phyloP scores from a whole-genome alignment of 495 filamentous ascomycete genomes.

The Alectoria sarmentosa region DNA sequence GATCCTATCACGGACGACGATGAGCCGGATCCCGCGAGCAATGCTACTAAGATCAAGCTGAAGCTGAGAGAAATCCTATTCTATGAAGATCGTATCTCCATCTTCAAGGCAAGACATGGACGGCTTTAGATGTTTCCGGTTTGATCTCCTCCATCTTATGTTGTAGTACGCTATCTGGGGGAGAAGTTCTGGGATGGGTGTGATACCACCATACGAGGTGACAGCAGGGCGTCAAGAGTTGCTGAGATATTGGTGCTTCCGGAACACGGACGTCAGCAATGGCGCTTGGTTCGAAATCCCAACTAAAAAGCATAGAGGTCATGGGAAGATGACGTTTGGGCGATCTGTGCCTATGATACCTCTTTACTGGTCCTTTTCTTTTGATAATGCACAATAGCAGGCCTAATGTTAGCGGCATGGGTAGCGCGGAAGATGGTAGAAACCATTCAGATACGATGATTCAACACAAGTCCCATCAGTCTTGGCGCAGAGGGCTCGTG shows the following conservation, averaged over 20 bases:
- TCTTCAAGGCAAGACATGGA: slow-evolving; percentile 75
- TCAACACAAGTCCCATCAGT: too few species aligned
- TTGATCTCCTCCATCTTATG: neutral
- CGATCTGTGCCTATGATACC: neutral
- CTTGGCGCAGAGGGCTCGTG: too few species aligned
- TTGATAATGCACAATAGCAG: neutral
- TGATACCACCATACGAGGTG: too few species aligned
- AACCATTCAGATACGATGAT: neutral
- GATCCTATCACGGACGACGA: slow-evolving; percentile 44
- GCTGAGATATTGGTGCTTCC: neutral
- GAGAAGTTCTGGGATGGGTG: too few species aligned
- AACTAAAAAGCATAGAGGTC: neutral
- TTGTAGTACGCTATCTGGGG: too few species aligned
- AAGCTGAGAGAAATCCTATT: slow-evolving; percentile 78
- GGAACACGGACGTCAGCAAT: too few species aligned
- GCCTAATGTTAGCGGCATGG: neutral
- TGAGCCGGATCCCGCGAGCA: slow-evolving; percentile 43
- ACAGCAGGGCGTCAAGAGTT: neutral
- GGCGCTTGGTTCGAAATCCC: neutral
- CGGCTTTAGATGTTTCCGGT: slow-evolving; percentile 41
- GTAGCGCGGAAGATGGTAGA: neutral
- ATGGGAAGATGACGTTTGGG: neutral
- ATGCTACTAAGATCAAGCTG: slow-evolving; percentile 46
- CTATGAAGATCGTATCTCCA: slow-evolving; percentile 80
- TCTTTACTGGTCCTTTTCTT: neutral